Conservation (phyloP, 2,329 filamentous ascomycete species). For the Mycocentrospora acerina region DNA sequence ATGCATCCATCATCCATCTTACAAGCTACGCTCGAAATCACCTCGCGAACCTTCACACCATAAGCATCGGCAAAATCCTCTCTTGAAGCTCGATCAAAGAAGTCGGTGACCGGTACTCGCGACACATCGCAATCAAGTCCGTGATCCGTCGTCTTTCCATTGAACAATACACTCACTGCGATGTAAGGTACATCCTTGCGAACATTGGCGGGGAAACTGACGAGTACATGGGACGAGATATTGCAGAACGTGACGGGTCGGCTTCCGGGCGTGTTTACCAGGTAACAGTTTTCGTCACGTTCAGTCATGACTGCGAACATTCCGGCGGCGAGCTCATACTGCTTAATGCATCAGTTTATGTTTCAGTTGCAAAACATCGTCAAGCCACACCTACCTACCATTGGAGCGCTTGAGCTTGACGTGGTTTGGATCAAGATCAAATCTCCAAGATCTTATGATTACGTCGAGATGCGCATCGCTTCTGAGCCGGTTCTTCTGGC, state of each 20-base stretch:
- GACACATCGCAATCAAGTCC: not conserved
- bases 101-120: no score
- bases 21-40: no score
- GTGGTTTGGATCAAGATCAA: constrained; percentile 1
- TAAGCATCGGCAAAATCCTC: no score
- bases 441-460: constrained; percentile 1
- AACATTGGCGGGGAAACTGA: constrained; percentile 3
- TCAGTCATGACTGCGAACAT: constrained; percentile 2
- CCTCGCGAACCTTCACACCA: no score
- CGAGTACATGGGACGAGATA: constrained; percentile 2
- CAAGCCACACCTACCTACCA: not conserved
- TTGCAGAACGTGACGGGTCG: constrained; percentile 8
- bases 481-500: not conserved
- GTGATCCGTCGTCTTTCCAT: not conserved
- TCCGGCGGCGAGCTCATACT: constrained; percentile 9
- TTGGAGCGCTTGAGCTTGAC: not conserved
- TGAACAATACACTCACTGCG: constrained; percentile 5
- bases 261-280: constrained; percentile 1
- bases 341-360: not conserved
- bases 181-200: constrained; percentile 1
- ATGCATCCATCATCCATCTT: no score
- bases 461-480: constrained; percentile 1
- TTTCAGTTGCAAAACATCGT: no score
- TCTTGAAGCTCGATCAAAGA: no score
- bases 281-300: constrained; percentile 7